phyloP scores from a whole-genome alignment of 257 asterid genomes.

The Mitragyna speciosa region DNA sequence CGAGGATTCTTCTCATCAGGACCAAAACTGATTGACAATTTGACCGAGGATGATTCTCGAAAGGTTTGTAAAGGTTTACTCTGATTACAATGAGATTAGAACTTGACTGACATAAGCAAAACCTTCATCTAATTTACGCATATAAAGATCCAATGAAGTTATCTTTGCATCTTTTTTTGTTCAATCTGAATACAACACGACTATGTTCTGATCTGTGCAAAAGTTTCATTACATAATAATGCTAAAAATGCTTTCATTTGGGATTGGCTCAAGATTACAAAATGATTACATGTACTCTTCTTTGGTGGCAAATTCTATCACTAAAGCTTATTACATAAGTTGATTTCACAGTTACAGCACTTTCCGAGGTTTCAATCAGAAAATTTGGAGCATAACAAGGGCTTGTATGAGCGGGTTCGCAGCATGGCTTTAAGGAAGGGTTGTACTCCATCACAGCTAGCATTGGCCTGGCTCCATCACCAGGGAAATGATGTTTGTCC shows the following conservation, averaged over 20 bases:
- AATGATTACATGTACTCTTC: too few species aligned
- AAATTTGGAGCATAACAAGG: conserved; percentile 42
- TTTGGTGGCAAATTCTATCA: too few species aligned
- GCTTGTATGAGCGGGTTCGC: conserved; percentile 32
- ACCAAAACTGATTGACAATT: conserved; percentile 34
- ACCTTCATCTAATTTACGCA: neutral
- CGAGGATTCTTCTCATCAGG: conserved; percentile 53
- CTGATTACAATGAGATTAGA: neutral
- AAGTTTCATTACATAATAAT: too few species aligned
- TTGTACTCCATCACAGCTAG: conserved; percentile 52
- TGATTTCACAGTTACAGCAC: conserved; percentile 16
- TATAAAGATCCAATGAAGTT: neutral
- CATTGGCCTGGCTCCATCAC: conserved; percentile 63
- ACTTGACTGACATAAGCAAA: neutral
- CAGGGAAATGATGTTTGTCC: conserved; percentile 54
- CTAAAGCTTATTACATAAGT: neutral
- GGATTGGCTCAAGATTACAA: too few species aligned
- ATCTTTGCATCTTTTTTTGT: too few species aligned
- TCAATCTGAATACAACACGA: too few species aligned
- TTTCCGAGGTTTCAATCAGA: conserved; percentile 43
- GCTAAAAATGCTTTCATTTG: too few species aligned
- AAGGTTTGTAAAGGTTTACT: conserved; percentile 26
- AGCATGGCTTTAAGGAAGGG: conserved; percentile 41
- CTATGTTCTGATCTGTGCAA: too few species aligned
- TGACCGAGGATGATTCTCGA: conserved; percentile 36